Evolutionary conservation across 805 yeast species (phyloP).

Genomic region (Wickerhamomyces queroliae): DNA sequence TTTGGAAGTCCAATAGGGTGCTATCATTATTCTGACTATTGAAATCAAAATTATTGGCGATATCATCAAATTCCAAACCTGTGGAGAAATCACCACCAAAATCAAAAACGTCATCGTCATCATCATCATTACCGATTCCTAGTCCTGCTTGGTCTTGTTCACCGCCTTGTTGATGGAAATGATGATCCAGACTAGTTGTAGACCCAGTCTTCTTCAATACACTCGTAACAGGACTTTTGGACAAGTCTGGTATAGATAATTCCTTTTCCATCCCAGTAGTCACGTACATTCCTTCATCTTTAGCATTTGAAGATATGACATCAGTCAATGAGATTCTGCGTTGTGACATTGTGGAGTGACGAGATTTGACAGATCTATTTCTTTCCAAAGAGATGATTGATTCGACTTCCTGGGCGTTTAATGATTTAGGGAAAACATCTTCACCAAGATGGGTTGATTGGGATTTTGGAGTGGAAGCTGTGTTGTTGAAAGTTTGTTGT

Average conservation of each 20-base stretch:
- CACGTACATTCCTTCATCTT: constrained; percentile 43
- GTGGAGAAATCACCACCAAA: constrained; percentile 22
- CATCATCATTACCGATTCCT: constrained; percentile 4
- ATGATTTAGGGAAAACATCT: constrained; percentile 64
- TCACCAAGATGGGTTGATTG: no score
- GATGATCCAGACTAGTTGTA: background rate
- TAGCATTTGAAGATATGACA: constrained; percentile 31
- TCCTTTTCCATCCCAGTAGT: constrained; percentile 18
- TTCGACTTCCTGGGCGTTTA: constrained; percentile 64
- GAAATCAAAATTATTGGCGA: constrained; percentile 5
- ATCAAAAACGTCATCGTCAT: constrained; percentile 14
- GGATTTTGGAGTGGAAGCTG: no score
- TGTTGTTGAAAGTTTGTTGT: no score
- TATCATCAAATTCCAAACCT: constrained; percentile 13
- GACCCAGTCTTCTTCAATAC: constrained; percentile 26
- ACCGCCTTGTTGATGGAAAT: no score
- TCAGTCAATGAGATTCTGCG: constrained; percentile 21
- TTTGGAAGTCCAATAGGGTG: no score
- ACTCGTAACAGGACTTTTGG: constrained; percentile 31
- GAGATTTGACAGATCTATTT: constrained; percentile 52
- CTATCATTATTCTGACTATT: background rate
- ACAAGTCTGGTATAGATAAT: constrained; percentile 23
- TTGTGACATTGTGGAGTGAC: constrained; percentile 25
- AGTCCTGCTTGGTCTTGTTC: no score
- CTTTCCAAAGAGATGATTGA: constrained; percentile 66